Conservation (phyloP, 371 early-diverging fungal genomes). For the Mucor circinelloides region DNA sequence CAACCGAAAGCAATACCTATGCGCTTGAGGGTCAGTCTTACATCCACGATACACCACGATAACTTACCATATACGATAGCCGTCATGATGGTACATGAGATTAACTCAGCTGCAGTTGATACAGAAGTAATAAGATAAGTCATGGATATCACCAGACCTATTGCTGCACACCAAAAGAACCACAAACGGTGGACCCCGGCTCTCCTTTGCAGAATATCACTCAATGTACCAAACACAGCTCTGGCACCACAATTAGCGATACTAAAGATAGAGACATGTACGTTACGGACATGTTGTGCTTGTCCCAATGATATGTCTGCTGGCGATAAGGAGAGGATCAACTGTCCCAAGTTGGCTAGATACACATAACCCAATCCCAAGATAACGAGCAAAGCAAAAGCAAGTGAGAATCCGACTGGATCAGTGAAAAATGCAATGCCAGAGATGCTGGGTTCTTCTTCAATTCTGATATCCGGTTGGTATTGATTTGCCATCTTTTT, state of each 20-base stretch:
- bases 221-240: constrained; percentile 42
- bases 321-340: constrained; percentile 33
- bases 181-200: constrained; percentile 46
- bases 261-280: constrained; percentile 50
- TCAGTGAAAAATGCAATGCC: constrained; percentile 34
- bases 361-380: constrained; percentile 53
- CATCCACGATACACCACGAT: neutral
- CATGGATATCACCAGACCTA: constrained; percentile 15
- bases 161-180: constrained; percentile 37
- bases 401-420: constrained; percentile 38
- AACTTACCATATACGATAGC: constrained; percentile 39
- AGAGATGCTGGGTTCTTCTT: constrained; percentile 12
- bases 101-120: constrained; percentile 17
- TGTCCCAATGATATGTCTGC: neutral
- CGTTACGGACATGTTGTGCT: constrained; percentile 41
- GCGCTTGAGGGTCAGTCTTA: neutral
- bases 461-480: neutral
- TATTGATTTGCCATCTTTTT: neutral
- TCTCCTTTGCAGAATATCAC: constrained; percentile 43
- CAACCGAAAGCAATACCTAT: constrained; percentile 35
- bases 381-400: constrained; percentile 32
- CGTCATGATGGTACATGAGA: constrained; percentile 35
- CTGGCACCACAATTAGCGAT: constrained; percentile 50
- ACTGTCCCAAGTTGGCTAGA: constrained; percentile 41
- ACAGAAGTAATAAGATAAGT: constrained; percentile 14